Base-by-base conservation (phyloP, 768 basidiomycete genomes). In the Leucocoprinus sp. region DNA sequence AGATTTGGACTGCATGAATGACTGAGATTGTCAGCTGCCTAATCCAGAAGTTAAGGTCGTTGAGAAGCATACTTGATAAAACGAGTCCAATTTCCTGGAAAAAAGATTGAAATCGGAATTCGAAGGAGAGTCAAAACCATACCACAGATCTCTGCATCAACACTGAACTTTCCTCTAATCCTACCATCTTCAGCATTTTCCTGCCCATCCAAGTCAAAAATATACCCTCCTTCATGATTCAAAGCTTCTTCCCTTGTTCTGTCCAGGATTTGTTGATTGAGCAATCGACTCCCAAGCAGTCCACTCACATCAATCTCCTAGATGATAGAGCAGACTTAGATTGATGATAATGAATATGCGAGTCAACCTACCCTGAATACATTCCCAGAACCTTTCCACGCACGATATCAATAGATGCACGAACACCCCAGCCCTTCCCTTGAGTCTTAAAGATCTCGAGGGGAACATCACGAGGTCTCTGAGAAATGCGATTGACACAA, bases 71-170 rank as follows among this genome's bases (percentile, higher is more conserved):
- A 82, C 83, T 85, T 86, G 24, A 85, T 65, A 50, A 85, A 86
- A 3, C 82, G 71, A 6, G 82, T 80, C 84, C 84, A 86, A 52
- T 85, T 86, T 5, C 84, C 83, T 84, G 50, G 19, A 39, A 40
- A 36, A 28, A 56, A 45, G 27, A 33, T 36, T 31, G 11, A 7
- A 15, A 12, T 23, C 17, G n/a, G 23, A 26, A 17, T 6, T 17
- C 17, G 23, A 6, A 31, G 39, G 21, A 5, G n/a, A 8, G 15
- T 39, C 2, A 8, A 5, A 48, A n/a, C n/a, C 75, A 35, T 42
- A 80, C 83, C 83, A 50, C 58, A 65, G 1, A 54, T 55, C 40
- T 65, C 66, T 0, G 74, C 75, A 54, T 83, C 75, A 5, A 85
- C 82, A 2, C 75, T 76, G 51, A 72, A 84, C 38, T 57, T 49